Percentiles rank a stretch among this genome's conserved stretches.
Evolutionary conservation across 1,139 yeast species (phyloP).

Genomic region (Magnusiomyces fungicola): DNA sequence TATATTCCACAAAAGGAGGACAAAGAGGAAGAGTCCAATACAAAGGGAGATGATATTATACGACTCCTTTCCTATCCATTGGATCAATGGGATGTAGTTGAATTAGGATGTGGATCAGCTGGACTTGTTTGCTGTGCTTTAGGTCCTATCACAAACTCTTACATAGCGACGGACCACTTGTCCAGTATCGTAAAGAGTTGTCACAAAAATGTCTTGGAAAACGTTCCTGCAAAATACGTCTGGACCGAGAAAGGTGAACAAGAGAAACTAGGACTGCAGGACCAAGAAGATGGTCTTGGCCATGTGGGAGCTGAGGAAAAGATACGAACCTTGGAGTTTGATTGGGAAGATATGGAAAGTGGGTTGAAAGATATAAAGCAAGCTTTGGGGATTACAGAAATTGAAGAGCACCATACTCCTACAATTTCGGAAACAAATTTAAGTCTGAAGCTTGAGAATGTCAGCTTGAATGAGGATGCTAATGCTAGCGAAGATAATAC

Average conservation of each 20-base stretch:
- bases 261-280: slow-evolving; percentile 20
- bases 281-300: not conserved
- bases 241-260: slow-evolving; percentile 3
- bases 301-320: too few species aligned
- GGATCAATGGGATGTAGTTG: slow-evolving; percentile 38
- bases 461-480: slow-evolving; percentile 10
- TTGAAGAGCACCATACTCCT: slow-evolving; percentile 23
- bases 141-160: slow-evolving; percentile 34
- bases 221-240: slow-evolving; percentile 28
- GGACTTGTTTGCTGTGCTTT: slow-evolving; percentile 41
- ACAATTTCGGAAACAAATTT: slow-evolving; percentile 6
- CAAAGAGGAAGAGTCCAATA: not conserved
- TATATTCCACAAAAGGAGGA: not conserved
- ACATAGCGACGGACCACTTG: slow-evolving; percentile 56
- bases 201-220: slow-evolving; percentile 36
- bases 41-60: not conserved
- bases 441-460: slow-evolving; percentile 10
- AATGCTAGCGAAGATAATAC: slow-evolving; percentile 5
- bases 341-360: not conserved
- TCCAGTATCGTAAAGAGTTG: slow-evolving; percentile 46
- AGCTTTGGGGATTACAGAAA: slow-evolving; percentile 49
- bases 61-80: slow-evolving; percentile 5
- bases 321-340: slow-evolving; percentile 1
- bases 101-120: slow-evolving; percentile 52
- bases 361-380: slow-evolving; percentile 1